Percentiles rank a stretch among this genome's conserved stretches.
Evolutionary conservation across 2,329 filamentous ascomycete species (phyloP).

Genomic region (Neurospora sp.): DNA sequence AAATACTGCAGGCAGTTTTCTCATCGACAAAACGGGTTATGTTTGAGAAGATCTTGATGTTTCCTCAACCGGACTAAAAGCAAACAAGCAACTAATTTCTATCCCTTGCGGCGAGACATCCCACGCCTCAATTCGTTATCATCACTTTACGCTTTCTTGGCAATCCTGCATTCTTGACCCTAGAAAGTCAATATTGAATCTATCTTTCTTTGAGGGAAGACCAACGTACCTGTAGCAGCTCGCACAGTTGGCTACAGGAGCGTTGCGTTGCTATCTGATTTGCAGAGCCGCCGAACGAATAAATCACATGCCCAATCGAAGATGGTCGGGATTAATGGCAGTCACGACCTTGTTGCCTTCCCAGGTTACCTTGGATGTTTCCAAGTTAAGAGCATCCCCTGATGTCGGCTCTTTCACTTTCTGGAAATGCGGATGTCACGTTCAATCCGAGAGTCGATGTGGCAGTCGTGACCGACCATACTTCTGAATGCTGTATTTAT

Average conservation of each 20-base stretch:
- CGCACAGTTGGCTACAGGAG: background rate
- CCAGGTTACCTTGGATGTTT: background rate
- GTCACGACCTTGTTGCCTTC: background rate
- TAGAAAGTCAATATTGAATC: background rate
- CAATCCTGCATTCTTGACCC: background rate
- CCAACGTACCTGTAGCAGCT: background rate
- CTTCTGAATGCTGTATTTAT: background rate
- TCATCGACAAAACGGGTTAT: background rate
- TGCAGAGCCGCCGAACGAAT: background rate
- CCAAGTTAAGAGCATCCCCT: background rate
- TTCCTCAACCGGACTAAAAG: background rate
- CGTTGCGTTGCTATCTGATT: background rate
- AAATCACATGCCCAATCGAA: background rate
- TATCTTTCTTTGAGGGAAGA: background rate
- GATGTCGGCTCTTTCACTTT: background rate
- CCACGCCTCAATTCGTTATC: background rate
- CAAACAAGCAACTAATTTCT: background rate
- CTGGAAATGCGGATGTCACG: background rate
- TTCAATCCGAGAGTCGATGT: background rate
- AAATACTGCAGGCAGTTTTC: background rate
- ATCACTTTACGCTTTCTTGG: background rate
- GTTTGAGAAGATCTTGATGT: background rate
- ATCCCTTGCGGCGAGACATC: background rate
- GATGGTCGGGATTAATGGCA: background rate
- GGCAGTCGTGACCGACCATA: background rate